Percentiles rank a stretch among this genome's conserved stretches.
Conservation (phyloP, 805 yeast species). For the Ogataea pignaliae region DNA sequence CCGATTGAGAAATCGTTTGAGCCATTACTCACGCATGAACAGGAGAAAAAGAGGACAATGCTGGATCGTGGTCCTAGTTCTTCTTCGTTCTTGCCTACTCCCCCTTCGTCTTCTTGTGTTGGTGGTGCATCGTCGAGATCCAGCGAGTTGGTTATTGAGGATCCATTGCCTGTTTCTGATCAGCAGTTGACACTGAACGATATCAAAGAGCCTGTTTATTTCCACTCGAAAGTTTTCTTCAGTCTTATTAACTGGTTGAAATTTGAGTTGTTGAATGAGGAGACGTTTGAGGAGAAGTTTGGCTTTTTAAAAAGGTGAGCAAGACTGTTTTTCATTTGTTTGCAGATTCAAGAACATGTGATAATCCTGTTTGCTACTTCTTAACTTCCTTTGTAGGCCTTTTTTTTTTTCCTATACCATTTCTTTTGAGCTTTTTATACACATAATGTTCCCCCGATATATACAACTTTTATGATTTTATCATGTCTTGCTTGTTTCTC, state of each 20-base stretch:
- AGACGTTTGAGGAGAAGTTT: slow-evolving; percentile 25
- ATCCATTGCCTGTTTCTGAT: slow-evolving; percentile 31
- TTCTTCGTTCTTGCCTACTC: slow-evolving; percentile 2
- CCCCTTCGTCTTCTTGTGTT: slow-evolving; percentile 10
- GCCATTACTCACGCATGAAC: slow-evolving; percentile 28
- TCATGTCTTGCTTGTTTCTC: slow-evolving; percentile 2
- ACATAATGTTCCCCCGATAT: too few species aligned
- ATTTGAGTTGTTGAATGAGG: slow-evolving; percentile 32
- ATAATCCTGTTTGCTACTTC: neutral
- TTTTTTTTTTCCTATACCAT: too few species aligned
- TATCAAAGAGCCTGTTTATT: slow-evolving; percentile 38
- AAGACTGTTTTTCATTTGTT: neutral
- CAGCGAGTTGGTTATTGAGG: slow-evolving; percentile 25
- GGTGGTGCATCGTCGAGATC: slow-evolving; percentile 35
- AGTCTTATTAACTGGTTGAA: slow-evolving; percentile 43
- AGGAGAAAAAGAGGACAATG: slow-evolving; percentile 18
- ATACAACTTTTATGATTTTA: neutral
- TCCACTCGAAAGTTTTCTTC: slow-evolving; percentile 47
- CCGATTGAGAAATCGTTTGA: slow-evolving; percentile 32
- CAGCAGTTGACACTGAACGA: slow-evolving; percentile 37
- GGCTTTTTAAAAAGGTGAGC: slow-evolving; percentile 16
- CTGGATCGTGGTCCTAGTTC: neutral
- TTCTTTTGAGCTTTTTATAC: too few species aligned
- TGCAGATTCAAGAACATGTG: neutral
- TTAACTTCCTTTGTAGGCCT: too few species aligned